A percentile compares a stretch with the other conserved stretches of the same genome.
Evolutionary conservation across 148 eudicot species (phyloP).

Genomic region (Chenopodium formosanum): DNA sequence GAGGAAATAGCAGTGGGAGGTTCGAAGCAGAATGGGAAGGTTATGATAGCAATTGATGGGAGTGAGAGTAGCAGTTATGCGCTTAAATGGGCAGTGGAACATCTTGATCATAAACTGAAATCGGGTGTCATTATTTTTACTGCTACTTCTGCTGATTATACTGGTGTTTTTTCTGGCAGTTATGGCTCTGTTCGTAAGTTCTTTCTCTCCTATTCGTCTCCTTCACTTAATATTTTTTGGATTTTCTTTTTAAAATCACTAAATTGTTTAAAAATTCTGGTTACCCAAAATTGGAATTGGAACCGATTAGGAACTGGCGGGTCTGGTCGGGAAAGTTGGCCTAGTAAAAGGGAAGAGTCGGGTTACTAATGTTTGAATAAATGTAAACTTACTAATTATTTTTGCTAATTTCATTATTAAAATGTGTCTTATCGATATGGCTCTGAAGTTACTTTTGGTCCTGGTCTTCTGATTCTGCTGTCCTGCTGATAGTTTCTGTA

Average conservation of each 20-base stretch:
- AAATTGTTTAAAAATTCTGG: too few species aligned
- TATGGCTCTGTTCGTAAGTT: constrained; percentile 49
- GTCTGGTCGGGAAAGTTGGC: too few species aligned
- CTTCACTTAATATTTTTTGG: too few species aligned
- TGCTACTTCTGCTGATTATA: constrained; percentile 41
- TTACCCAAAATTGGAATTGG: too few species aligned
- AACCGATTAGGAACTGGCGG: too few species aligned
- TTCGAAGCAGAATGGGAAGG: constrained; percentile 26
- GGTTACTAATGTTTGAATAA: too few species aligned
- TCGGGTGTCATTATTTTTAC: constrained; percentile 44
- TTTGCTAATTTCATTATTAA: too few species aligned
- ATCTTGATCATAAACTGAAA: constrained; percentile 24
- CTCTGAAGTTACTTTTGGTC: not conserved
- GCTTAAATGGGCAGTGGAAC: constrained; percentile 52
- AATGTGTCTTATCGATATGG: not conserved
- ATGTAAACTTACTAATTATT: too few species aligned
- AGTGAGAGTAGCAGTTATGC: constrained; percentile 52
- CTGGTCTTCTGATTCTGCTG: not conserved
- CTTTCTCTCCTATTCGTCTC: not conserved
- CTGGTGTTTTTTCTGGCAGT: constrained; percentile 44
- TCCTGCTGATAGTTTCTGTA: not conserved
- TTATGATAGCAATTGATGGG: constrained; percentile 61
- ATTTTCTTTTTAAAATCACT: too few species aligned
- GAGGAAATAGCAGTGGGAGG: constrained; percentile 1
- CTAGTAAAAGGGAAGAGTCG: too few species aligned